These are phyloP conservation scores for Dichotomopilus funicola DNA, from an alignment of 2,329 filamentous ascomycete genomes.

Conservation along the genomic window DNA sequence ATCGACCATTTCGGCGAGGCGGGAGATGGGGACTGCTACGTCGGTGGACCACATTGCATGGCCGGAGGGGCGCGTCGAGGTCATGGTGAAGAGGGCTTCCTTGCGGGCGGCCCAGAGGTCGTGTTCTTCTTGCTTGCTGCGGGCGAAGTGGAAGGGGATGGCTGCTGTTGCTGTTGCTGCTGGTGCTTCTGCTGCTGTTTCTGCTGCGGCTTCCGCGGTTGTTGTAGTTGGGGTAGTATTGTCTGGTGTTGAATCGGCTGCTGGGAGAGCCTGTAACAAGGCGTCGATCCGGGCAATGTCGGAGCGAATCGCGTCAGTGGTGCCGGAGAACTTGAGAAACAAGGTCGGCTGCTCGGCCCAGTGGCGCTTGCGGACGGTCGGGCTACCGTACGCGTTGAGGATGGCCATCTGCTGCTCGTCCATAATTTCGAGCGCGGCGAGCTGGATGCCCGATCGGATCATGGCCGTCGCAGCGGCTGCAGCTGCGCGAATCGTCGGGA, in stretches of 20 bases:
- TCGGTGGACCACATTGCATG: conserved; percentile 73
- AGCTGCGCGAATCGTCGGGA: conserved; percentile 53
- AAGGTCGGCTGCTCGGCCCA: conserved; percentile 67
- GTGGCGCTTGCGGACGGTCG: conserved; percentile 43
- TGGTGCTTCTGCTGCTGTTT: conserved; percentile 31
- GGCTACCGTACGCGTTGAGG: conserved; percentile 57
- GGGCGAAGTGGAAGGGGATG: conserved; percentile 61
- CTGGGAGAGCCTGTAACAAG: conserved; percentile 34
- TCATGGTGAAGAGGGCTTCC: conserved; percentile 65
- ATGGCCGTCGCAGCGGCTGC: conserved; percentile 58
- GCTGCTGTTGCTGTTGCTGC: conserved; percentile 30
- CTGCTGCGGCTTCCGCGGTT: background rate
- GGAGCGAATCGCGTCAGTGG: conserved; percentile 54
- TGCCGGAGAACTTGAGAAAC: conserved; percentile 71
- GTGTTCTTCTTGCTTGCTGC: conserved; percentile 54
- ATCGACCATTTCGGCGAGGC: conserved; percentile 63
- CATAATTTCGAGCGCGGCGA: conserved; percentile 60
- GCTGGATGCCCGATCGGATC: conserved; percentile 57
- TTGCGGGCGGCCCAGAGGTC: conserved; percentile 73
- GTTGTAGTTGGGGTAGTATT: conserved; percentile 47
- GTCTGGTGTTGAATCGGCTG: background rate
- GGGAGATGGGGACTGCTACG: conserved; percentile 69
- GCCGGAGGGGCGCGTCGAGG: conserved; percentile 54
- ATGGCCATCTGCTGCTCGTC: conserved; percentile 62
- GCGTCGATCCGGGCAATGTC: conserved; percentile 55